A percentile compares a stretch with the other conserved stretches of the same genome.
phyloP scores from a whole-genome alignment of 2,329 filamentous ascomycete genomes.

The Penicillium sp. region DNA sequence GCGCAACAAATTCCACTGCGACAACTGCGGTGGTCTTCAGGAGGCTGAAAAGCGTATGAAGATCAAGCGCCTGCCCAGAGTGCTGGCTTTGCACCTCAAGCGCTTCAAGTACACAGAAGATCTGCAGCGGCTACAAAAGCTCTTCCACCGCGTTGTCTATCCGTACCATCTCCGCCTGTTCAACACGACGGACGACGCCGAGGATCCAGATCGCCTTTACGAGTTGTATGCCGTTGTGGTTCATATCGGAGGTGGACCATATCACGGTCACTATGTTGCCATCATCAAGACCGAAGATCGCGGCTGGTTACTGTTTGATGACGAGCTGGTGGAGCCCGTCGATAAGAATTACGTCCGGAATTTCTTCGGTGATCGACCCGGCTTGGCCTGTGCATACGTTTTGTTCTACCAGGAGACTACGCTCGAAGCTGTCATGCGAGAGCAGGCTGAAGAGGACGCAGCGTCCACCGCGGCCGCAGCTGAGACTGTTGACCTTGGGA shows the following conservation, averaged over 20 bases:
- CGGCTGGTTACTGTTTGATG: slow-evolving; percentile 95
- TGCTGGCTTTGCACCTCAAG: slow-evolving; percentile 90
- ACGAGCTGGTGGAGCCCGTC: slow-evolving; percentile 97
- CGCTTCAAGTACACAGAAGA: slow-evolving; percentile 99
- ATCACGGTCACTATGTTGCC: slow-evolving; percentile 96
- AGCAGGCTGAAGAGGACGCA: slow-evolving; percentile 79
- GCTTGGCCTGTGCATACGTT: slow-evolving; percentile 92
- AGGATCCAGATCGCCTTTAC: slow-evolving; percentile 90
- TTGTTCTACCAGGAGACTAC: slow-evolving; percentile 96
- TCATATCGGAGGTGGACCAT: slow-evolving; percentile 94
- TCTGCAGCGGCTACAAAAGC: slow-evolving; percentile 87
- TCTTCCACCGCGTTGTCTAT: slow-evolving; percentile 96
- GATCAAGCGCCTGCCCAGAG: slow-evolving; percentile 89
- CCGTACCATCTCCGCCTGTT: slow-evolving; percentile 95
- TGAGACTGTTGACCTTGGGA: slow-evolving; percentile 47
- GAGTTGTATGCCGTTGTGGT: slow-evolving; percentile 97
- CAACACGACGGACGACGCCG: slow-evolving; percentile 94
- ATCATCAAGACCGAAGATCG: slow-evolving; percentile 97
- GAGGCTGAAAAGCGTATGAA: slow-evolving; percentile 99
- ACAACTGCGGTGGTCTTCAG: slow-evolving; percentile 93
- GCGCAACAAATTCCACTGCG: slow-evolving; percentile 98
- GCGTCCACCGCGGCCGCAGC: slow-evolving; percentile 48
- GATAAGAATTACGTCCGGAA: slow-evolving; percentile 95
- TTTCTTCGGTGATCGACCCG: slow-evolving; percentile 92
- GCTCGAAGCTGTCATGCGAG: slow-evolving; percentile 68